Evolutionary conservation across 768 basidiomycete genomes (phyloP), one percentile per base, ranked within the genome.

Genomic region (Piloderma croceum): DNA sequence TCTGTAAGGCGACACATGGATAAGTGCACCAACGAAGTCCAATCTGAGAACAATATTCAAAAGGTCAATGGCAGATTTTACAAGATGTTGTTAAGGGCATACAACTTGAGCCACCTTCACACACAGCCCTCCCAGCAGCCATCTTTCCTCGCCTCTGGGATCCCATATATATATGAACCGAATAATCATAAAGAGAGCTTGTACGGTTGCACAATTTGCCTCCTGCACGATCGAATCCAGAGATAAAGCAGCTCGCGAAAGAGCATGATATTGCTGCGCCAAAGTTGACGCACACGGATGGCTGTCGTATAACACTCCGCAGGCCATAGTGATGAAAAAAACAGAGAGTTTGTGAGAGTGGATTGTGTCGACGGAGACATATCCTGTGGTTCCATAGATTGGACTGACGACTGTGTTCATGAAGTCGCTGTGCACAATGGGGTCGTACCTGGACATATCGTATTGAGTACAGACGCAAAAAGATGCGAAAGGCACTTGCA

Each of bases 311-410:
- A 73, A 51, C 13, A 61, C 50, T 6, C 76, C 78, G 24, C 67
- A 64, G 4, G 72, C 69, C 5, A 80, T 51, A 24, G 76, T 41
- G 41, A 70, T 65, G 52, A 77, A 78, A 54, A 79, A 71, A 15
- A 76, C 64, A 13, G 76, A 63, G 24, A 80, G 63, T 23, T 62
- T 57, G 40, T 78, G 72, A 1, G 73, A 61, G 38, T 74, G 69
- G 17, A 73, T 39, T 12, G 35, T 36, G 29, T 69, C 58, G 15
- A 69, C 45, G 34, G 51, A 59, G 7, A 57, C 50, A 29, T 52
- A 53, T 12, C 57, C 59, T 13, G 59, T 49, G 17, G 50, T 39
- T 19, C 59, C 62, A 44, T 75, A 77, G n/a, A 77, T 62, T 11
- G 63, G 63, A 13, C 64, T 53, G 23, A 75, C 31, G 18, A 76